Percentiles rank a stretch among this genome's conserved stretches.
phyloP scores from a whole-genome alignment of 2,329 filamentous ascomycete genomes.

The Lachnellula cervina region DNA sequence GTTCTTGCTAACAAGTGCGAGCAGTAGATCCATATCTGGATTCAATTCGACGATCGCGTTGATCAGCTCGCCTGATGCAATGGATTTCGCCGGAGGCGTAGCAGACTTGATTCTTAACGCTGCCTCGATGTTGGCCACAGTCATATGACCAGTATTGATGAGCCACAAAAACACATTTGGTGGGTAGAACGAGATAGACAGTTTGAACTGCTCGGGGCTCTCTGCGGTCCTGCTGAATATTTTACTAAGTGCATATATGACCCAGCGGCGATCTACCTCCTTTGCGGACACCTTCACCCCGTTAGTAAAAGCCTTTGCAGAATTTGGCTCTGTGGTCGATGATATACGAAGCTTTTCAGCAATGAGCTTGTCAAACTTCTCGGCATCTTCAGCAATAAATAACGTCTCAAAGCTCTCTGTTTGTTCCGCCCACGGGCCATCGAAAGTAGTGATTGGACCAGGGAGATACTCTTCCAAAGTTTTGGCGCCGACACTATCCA shows the following conservation, averaged over 20 bases:
- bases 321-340: constrained; percentile 1
- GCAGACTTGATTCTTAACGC: constrained; percentile 48
- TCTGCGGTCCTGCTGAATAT: constrained; percentile 37
- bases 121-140: constrained; percentile 52
- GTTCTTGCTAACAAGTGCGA: constrained; percentile 60
- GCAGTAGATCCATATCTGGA: constrained; percentile 60
- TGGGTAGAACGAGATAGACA: constrained; percentile 42
- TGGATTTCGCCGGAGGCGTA: constrained; percentile 32
- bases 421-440: constrained; percentile 15
- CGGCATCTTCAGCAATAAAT: constrained; percentile 33
- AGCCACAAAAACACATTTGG: constrained; percentile 53
- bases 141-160: constrained; percentile 55
- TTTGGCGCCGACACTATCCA: constrained; percentile 5
- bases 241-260: constrained; percentile 48
- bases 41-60: constrained; percentile 60
- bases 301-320: constrained; percentile 6
- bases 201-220: constrained; percentile 11
- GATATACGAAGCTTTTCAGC: constrained; percentile 33
- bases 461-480: constrained; percentile 27
- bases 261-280: constrained; percentile 57
- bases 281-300: constrained; percentile 1
- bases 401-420: constrained; percentile 32
- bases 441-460: constrained; percentile 16
- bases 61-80: constrained; percentile 57
- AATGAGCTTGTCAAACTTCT: constrained; percentile 38